Evolutionary conservation across 2,329 filamentous ascomycete species (phyloP).

Genomic region (Fusarium dlaminii): DNA sequence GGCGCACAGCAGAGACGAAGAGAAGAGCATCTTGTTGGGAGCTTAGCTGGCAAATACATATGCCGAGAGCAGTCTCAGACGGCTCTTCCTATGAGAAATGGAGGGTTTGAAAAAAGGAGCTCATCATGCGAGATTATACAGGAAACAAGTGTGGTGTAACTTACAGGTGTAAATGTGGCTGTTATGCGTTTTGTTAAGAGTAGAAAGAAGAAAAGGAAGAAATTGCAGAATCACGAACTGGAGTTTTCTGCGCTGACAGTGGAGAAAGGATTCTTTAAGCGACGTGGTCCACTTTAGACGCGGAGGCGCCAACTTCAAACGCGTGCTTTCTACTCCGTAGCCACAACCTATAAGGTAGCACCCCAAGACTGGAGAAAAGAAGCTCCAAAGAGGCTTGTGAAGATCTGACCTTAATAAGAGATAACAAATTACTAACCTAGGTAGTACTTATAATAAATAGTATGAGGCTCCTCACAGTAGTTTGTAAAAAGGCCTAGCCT

Average conservation of each 20-base stretch:
- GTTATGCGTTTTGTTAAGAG: slow-evolving; percentile 3
- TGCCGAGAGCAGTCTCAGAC: slow-evolving; percentile 54
- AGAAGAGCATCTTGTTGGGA: slow-evolving; percentile 29
- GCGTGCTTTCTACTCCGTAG: not conserved
- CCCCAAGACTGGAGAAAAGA: not conserved
- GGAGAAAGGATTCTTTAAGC: slow-evolving; percentile 25
- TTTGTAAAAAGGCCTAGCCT: not conserved
- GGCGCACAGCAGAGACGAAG: slow-evolving; percentile 34
- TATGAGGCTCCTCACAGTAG: not conserved
- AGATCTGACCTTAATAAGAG: not conserved
- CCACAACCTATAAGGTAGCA: not conserved
- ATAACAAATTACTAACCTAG: not conserved
- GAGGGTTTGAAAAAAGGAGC: slow-evolving; percentile 52
- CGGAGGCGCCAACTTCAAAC: slow-evolving; percentile 18
- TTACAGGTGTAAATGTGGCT: slow-evolving; percentile 10
- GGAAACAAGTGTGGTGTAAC: not conserved
- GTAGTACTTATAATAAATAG: not conserved
- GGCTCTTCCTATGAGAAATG: slow-evolving; percentile 56
- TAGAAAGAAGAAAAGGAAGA: slow-evolving; percentile 28
- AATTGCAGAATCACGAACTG: slow-evolving; percentile 31
- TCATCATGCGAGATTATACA: slow-evolving; percentile 52
- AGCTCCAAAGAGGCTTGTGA: not conserved
- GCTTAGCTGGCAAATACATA: slow-evolving; percentile 33
- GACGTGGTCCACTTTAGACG: slow-evolving; percentile 19
- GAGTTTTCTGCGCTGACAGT: slow-evolving; percentile 28